phyloP scores from a whole-genome alignment of 75 land plant species.

The Cryptomeria japonica region DNA sequence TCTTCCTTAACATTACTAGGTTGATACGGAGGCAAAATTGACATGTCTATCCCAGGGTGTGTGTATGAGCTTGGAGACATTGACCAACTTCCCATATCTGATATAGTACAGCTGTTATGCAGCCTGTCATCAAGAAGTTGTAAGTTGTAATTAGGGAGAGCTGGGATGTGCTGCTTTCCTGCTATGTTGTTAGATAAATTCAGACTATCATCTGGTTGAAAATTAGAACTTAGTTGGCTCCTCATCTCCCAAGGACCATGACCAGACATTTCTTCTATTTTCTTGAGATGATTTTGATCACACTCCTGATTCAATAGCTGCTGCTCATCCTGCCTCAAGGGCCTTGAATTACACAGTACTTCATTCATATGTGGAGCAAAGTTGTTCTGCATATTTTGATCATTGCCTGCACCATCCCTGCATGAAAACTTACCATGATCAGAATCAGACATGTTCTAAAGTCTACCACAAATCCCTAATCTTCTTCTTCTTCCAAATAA shows the following conservation, averaged over 20 bases:
- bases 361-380: constrained; percentile 7
- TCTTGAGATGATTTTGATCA: constrained; percentile 11
- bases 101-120: neutral
- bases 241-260: constrained; percentile 8
- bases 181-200: neutral
- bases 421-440: neutral
- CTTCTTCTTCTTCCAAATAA: neutral
- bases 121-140: constrained; percentile 2
- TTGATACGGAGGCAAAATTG: constrained; percentile 2
- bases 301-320: neutral
- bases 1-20: constrained; percentile 2
- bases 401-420: constrained; percentile 4
- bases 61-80: constrained; percentile 1
- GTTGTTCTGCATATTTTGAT: constrained; percentile 11
- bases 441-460: neutral
- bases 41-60: constrained; percentile 2
- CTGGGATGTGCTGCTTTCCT: constrained; percentile 1
- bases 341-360: constrained; percentile 6
- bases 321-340: neutral
- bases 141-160: neutral
- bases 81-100: constrained; percentile 11
- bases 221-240: neutral
- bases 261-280: constrained; percentile 1
- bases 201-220: neutral
- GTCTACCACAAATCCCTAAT: neutral